phyloP scores from a whole-genome alignment of 2,329 filamentous ascomycete species.

The Trichoderma hamatum region DNA sequence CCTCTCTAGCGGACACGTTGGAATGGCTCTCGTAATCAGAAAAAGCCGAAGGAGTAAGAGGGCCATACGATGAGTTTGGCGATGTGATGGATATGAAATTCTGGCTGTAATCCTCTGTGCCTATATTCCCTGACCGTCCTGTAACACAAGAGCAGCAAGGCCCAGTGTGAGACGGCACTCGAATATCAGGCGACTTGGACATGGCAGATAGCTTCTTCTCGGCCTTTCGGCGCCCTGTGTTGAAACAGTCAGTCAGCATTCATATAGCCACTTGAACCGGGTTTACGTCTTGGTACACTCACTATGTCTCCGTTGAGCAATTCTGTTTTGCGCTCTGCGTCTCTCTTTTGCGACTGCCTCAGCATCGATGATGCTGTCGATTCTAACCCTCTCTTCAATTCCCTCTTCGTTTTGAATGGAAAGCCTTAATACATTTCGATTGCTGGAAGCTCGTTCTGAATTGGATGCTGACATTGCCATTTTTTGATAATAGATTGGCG shows the following conservation, averaged over 20 bases:
- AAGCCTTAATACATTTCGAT: not conserved
- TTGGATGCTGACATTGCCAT: not conserved
- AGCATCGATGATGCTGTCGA: conserved; percentile 4
- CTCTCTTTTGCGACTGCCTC: conserved; percentile 21
- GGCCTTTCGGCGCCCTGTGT: conserved; percentile 19
- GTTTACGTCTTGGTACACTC: not conserved
- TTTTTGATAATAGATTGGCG: not conserved
- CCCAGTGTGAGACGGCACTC: not conserved
- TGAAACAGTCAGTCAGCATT: not conserved
- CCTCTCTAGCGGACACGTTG: not conserved
- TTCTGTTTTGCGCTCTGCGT: conserved; percentile 19
- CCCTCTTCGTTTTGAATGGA: conserved; percentile 5
- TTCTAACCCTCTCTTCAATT: conserved; percentile 1
- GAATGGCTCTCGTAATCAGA: conserved; percentile 15
- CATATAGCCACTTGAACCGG: not conserved
- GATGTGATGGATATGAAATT: conserved; percentile 16
- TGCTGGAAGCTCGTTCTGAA: not conserved
- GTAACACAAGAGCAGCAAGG: conserved; percentile 16
- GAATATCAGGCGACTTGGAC: conserved; percentile 7
- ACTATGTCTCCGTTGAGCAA: conserved; percentile 25
- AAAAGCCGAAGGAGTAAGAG: conserved; percentile 13
- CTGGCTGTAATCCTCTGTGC: conserved; percentile 4
- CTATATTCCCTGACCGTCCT: not conserved
- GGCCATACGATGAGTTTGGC: conserved; percentile 17
- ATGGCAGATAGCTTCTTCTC: conserved; percentile 20